phyloP scores from a whole-genome alignment of 2,329 filamentous ascomycete genomes.

The Arthrinium phaeospermum region DNA sequence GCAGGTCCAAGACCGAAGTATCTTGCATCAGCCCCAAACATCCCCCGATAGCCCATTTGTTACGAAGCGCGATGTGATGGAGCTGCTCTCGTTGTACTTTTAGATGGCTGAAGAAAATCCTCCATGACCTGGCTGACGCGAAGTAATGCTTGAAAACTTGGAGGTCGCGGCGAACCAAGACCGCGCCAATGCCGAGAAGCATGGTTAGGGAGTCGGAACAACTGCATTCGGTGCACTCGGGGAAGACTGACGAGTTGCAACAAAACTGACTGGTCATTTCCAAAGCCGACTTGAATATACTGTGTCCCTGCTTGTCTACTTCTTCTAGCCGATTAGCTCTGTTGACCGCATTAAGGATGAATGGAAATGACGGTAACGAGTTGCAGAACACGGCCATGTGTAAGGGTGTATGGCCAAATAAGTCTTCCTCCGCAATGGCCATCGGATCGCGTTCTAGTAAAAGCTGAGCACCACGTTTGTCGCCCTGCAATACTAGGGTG shows the following conservation, averaged over 20 bases:
- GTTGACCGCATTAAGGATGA: not conserved
- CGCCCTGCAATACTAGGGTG: not conserved
- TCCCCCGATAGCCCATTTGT: not conserved
- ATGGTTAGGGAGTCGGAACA: not conserved
- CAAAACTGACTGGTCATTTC: not conserved
- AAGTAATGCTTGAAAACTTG: not conserved
- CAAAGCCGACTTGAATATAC: not conserved
- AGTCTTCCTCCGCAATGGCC: not conserved
- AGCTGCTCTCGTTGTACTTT: not conserved
- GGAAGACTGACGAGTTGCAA: not conserved
- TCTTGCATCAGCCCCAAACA: not conserved
- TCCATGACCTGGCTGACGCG: not conserved
- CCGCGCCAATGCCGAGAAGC: not conserved
- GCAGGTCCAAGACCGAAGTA: not conserved
- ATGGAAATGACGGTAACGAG: not conserved
- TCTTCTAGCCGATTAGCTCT: not conserved
- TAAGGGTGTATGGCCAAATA: not conserved
- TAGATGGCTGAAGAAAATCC: not conserved
- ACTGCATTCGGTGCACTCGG: not conserved
- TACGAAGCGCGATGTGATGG: not conserved
- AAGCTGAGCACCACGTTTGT: not conserved
- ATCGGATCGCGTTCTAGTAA: not conserved
- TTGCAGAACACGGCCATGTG: not conserved
- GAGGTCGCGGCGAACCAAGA: not conserved
- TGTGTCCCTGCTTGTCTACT: not conserved